These are phyloP conservation scores for Crithidia brevicula DNA, from an alignment of 208 protist genomes.

Conservation along the genomic window DNA sequence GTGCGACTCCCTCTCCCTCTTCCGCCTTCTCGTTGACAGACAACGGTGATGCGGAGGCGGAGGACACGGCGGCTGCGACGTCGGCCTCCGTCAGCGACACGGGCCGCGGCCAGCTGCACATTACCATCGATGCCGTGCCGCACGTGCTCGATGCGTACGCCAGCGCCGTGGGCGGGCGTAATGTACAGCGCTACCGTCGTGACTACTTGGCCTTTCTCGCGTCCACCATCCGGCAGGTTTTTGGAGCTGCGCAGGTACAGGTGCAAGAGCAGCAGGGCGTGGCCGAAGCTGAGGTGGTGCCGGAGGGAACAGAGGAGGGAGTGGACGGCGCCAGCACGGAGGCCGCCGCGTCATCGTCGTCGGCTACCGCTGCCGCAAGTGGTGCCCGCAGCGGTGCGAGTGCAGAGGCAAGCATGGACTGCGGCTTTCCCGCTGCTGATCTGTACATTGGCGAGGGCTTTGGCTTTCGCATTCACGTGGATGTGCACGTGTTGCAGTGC, in stretches of 20 bases:
- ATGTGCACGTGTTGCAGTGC: constrained; percentile 77
- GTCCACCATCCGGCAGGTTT: constrained; percentile 57
- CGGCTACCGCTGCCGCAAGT: background rate
- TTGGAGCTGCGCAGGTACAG: constrained; percentile 66
- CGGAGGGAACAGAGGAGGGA: background rate
- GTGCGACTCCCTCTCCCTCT: constrained; percentile 1
- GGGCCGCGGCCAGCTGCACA: constrained; percentile 47
- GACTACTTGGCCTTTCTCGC: constrained; percentile 66
- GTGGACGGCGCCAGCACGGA: background rate
- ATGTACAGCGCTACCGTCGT: constrained; percentile 52
- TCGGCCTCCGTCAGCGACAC: constrained; percentile 1
- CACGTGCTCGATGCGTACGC: constrained; percentile 73
- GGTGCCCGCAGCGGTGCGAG: background rate
- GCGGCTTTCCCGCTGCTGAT: constrained; percentile 58
- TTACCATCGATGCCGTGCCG: constrained; percentile 73
- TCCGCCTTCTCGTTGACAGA: constrained; percentile 1
- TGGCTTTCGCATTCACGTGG: constrained; percentile 80
- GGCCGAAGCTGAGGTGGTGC: constrained; percentile 61
- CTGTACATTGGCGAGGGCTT: constrained; percentile 81
- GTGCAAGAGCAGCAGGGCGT: constrained; percentile 63
- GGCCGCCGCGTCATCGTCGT: constrained; percentile 13
- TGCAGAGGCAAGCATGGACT: constrained; percentile 5
- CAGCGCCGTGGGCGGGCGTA: constrained; percentile 48
- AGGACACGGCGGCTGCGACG: constrained; percentile 7
- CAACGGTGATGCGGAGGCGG: constrained; percentile 15